These are phyloP conservation scores for Leishmania martiniquensis DNA, from an alignment of 208 protist genomes.

Conservation along the genomic window DNA sequence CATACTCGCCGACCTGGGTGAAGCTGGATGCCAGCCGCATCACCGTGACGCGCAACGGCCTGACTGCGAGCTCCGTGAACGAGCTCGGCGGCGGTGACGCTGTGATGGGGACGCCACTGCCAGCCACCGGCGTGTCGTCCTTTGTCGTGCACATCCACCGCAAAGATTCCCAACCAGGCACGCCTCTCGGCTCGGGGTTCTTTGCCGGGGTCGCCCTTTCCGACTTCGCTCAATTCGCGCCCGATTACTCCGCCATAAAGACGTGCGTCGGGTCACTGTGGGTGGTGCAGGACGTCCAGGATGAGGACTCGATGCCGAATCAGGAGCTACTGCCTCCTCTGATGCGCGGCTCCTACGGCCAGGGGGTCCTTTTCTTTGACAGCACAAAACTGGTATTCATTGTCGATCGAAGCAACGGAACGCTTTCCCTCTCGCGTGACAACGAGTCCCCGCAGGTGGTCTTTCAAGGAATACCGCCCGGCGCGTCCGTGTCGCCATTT, in stretches of 20 bases:
- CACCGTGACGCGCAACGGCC: constrained; percentile 56
- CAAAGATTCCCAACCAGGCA: constrained; percentile 49
- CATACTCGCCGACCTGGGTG: constrained; percentile 69
- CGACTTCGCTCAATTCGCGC: constrained; percentile 51
- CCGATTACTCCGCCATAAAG: constrained; percentile 67
- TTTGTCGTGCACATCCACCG: constrained; percentile 84
- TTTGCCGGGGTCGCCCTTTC: constrained; percentile 81
- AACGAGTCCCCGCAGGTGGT: constrained; percentile 77
- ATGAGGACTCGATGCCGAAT: constrained; percentile 80
- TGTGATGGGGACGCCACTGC: constrained; percentile 76
- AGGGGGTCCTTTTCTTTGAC: constrained; percentile 59
- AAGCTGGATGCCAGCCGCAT: constrained; percentile 57
- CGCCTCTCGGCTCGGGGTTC: constrained; percentile 82
- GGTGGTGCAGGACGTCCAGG: constrained; percentile 91
- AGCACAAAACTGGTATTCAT: constrained; percentile 88
- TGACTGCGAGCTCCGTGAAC: constrained; percentile 63
- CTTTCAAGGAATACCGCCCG: constrained; percentile 73
- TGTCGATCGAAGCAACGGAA: constrained; percentile 70
- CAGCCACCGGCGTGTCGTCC: constrained; percentile 57
- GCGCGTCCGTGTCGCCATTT: constrained; percentile 73
- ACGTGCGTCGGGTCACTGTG: constrained; percentile 50
- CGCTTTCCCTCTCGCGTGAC: constrained; percentile 76
- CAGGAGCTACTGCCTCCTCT: constrained; percentile 71
- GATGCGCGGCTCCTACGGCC: constrained; percentile 16
- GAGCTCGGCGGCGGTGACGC: constrained; percentile 63